phyloP scores from a whole-genome alignment of 768 basidiomycete species.

The Mycena belliarum region DNA sequence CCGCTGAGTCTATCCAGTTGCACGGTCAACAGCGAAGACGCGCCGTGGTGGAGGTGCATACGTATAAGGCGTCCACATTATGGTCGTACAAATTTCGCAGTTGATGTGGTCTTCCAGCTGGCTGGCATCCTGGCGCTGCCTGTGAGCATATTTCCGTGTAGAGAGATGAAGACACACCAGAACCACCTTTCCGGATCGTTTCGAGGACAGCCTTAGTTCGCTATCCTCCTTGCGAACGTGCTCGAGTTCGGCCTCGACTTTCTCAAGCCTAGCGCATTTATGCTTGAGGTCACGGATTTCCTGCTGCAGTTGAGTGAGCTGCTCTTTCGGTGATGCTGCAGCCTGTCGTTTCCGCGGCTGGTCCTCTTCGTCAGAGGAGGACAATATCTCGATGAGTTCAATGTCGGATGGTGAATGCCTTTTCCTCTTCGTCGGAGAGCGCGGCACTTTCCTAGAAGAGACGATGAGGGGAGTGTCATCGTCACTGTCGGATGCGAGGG shows the following conservation, averaged over 20 bases:
- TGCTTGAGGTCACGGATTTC: slow-evolving; percentile 37
- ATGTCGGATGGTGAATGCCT: slow-evolving; percentile 14
- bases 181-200: slow-evolving; percentile 30
- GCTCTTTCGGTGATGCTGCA: slow-evolving; percentile 32
- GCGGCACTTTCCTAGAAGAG: slow-evolving; percentile 12
- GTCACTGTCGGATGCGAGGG: neutral
- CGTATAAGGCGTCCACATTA: slow-evolving; percentile 71
- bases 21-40: neutral
- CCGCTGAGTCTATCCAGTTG: slow-evolving; percentile 47
- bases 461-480: slow-evolving; percentile 6
- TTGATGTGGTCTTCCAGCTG: slow-evolving; percentile 53
- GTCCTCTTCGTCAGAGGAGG: slow-evolving; percentile 51
- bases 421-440: slow-evolving; percentile 28
- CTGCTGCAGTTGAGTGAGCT: slow-evolving; percentile 45
- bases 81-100: slow-evolving; percentile 66
- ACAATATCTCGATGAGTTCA: slow-evolving; percentile 59
- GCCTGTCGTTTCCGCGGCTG: slow-evolving; percentile 16
- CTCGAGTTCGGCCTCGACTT: slow-evolving; percentile 23
- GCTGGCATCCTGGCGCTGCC: slow-evolving; percentile 35
- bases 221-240: slow-evolving; percentile 29
- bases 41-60: slow-evolving; percentile 33
- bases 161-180: slow-evolving; percentile 27
- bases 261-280: slow-evolving; percentile 26
- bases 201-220: slow-evolving; percentile 28
- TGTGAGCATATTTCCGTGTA: neutral